phyloP scores from a whole-genome alignment of 371 early-diverging fungal species.

The Nematocida homosporus region DNA sequence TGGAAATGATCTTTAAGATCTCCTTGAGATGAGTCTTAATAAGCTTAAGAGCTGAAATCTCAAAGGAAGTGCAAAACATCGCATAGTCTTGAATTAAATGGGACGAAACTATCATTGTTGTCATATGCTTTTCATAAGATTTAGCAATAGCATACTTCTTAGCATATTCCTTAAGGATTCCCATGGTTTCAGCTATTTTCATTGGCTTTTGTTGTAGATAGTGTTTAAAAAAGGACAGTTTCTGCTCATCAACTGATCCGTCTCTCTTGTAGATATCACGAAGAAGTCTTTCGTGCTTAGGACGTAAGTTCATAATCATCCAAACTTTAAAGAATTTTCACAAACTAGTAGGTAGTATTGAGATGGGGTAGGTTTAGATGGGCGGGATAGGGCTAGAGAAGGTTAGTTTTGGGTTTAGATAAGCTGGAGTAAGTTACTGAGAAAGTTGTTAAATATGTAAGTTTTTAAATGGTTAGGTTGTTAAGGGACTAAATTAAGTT shows the following conservation, averaged over 20 bases:
- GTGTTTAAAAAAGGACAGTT: conserved; percentile 58
- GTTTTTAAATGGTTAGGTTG: no score
- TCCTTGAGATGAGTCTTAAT: conserved; percentile 49
- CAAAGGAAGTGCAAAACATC: conserved; percentile 55
- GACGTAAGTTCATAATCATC: conserved; percentile 55
- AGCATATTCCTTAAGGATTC: conserved; percentile 32
- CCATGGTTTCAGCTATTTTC: conserved; percentile 50
- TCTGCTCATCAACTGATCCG: conserved; percentile 54
- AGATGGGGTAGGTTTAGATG: no score
- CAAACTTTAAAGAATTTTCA: conserved; percentile 48
- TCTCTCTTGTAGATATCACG: conserved; percentile 53
- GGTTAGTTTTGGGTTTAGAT: no score
- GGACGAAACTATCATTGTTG: conserved; percentile 37
- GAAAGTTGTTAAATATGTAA: no score
- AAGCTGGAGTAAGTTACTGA: no score
- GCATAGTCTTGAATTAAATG: conserved; percentile 50
- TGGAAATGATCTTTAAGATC: conserved; percentile 22
- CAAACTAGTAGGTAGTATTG: no score
- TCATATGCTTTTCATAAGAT: conserved; percentile 29
- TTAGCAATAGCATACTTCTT: conserved; percentile 36
- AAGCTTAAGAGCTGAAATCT: conserved; percentile 49
- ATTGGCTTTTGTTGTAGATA: conserved; percentile 58
- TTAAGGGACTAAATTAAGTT: no score
- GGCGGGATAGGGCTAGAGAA: no score
- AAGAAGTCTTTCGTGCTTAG: conserved; percentile 54